Percentiles rank a stretch among this genome's conserved stretches.
phyloP scores from a whole-genome alignment of 768 basidiomycete species.

The Gloeostereum incarnatum region DNA sequence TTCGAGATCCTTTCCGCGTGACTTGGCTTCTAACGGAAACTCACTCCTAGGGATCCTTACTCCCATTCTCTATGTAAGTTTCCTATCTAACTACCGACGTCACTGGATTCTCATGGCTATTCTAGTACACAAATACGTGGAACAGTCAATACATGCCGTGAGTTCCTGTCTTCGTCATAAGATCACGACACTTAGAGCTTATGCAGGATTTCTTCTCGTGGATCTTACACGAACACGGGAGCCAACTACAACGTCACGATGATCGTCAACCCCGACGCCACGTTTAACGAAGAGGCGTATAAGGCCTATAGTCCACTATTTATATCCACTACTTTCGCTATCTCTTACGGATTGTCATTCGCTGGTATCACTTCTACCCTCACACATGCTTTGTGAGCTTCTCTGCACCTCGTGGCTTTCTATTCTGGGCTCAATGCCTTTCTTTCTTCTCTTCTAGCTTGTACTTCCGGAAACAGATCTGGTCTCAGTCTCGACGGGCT shows the following conservation, averaged over 20 bases:
- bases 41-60: slow-evolving; percentile 20
- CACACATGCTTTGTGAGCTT: slow-evolving; percentile 45
- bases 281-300: slow-evolving; percentile 49
- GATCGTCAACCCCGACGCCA: slow-evolving; percentile 44
- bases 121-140: slow-evolving; percentile 56
- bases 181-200: not conserved
- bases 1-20: slow-evolving; percentile 3
- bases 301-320: slow-evolving; percentile 51
- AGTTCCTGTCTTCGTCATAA: slow-evolving; percentile 11
- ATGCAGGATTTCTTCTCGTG: slow-evolving; percentile 46
- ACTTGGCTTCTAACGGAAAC: too few relatives aligned
- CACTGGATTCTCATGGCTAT: not conserved
- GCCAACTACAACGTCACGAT: slow-evolving; percentile 43
- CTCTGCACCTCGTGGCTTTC: too few relatives aligned
- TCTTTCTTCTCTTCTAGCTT: slow-evolving; percentile 21
- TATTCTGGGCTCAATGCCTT: too few relatives aligned
- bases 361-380: slow-evolving; percentile 71
- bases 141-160: slow-evolving; percentile 47
- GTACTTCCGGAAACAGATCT: slow-evolving; percentile 75
- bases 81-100: not conserved
- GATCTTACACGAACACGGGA: slow-evolving; percentile 61
- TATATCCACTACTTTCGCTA: slow-evolving; percentile 62
- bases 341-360: slow-evolving; percentile 78
- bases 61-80: slow-evolving; percentile 25
- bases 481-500: slow-evolving; percentile 57